A percentile compares a stretch with the other conserved stretches of the same genome.
Evolutionary conservation across 805 yeast species (phyloP).

Genomic region (Yarrowia osloensis): DNA sequence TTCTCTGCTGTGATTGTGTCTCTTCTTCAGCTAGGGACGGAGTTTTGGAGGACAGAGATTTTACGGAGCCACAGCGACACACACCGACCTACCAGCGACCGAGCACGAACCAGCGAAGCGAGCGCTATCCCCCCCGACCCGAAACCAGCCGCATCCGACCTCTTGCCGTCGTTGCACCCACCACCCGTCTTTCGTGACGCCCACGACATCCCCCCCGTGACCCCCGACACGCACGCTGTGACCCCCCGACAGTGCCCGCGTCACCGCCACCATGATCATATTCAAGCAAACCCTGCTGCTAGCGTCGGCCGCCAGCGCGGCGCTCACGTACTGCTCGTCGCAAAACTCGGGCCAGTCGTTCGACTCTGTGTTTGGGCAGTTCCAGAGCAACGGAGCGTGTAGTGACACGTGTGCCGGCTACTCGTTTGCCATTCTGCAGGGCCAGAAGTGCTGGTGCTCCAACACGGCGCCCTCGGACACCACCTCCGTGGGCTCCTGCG

Average conservation of each 20-base stretch:
- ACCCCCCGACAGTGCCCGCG: background rate
- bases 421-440: constrained; percentile 57
- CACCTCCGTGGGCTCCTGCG: constrained; percentile 40
- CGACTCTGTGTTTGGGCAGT: constrained; percentile 34
- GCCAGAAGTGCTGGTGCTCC: constrained; percentile 63
- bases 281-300: background rate
- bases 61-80: background rate
- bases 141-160: background rate
- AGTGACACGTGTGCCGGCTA: constrained; percentile 50
- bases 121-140: background rate
- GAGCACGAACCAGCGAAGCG: background rate
- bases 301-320: constrained; percentile 12
- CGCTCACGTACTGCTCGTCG: constrained; percentile 44
- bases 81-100: background rate
- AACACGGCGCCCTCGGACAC: constrained; percentile 52
- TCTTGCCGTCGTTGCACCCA: too few relatives aligned
- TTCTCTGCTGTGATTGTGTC: background rate
- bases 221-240: background rate
- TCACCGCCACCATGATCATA: background rate
- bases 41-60: background rate
- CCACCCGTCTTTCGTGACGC: background rate
- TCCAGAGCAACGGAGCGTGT: constrained; percentile 57
- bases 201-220: background rate
- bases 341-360: constrained; percentile 46
- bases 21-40: background rate